These are phyloP conservation scores for Chalara sp. DNA, from an alignment of 2,329 filamentous ascomycete genomes.

Conservation along the genomic window DNA sequence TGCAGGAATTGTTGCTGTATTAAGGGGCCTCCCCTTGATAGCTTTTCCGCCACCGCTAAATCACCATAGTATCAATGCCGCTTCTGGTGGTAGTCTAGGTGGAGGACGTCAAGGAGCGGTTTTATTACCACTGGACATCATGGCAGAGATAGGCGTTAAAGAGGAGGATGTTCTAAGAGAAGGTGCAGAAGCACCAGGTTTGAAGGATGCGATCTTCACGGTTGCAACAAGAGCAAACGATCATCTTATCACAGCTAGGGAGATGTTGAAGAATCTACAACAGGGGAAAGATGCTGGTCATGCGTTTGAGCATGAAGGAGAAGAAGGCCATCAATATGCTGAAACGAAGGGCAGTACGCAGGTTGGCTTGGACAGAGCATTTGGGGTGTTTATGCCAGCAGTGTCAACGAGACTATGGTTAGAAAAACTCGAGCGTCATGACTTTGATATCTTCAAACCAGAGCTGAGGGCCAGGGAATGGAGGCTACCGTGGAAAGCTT, in stretches of 20 bases:
- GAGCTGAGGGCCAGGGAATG: slow-evolving; percentile 62
- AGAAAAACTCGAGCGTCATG: slow-evolving; percentile 64
- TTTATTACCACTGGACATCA: slow-evolving; percentile 79
- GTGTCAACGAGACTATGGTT: slow-evolving; percentile 75
- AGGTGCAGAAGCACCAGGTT: slow-evolving; percentile 69
- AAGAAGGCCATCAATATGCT: slow-evolving; percentile 57
- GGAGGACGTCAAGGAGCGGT: slow-evolving; percentile 54
- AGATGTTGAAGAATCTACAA: slow-evolving; percentile 79
- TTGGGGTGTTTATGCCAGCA: slow-evolving; percentile 75
- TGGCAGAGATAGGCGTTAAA: slow-evolving; percentile 72
- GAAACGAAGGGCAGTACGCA: slow-evolving; percentile 31
- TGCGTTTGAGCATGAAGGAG: slow-evolving; percentile 80
- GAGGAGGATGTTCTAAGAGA: slow-evolving; percentile 86
- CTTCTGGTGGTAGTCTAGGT: slow-evolving; percentile 31
- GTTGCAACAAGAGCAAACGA: slow-evolving; percentile 93
- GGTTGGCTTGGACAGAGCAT: slow-evolving; percentile 57
- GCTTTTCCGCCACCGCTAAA: slow-evolving; percentile 64
- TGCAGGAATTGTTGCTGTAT: slow-evolving; percentile 74
- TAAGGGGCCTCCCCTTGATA: slow-evolving; percentile 85
- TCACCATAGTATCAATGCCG: slow-evolving; percentile 43
- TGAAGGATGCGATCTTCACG: slow-evolving; percentile 84
- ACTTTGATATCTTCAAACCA: slow-evolving; percentile 76
- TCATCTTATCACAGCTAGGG: slow-evolving; percentile 85
- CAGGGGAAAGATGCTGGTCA: slow-evolving; percentile 71
- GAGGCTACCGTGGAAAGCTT: slow-evolving; percentile 77